phyloP scores from a whole-genome alignment of 768 basidiomycete genomes.

The Pleurotus salmoneostramineus region DNA sequence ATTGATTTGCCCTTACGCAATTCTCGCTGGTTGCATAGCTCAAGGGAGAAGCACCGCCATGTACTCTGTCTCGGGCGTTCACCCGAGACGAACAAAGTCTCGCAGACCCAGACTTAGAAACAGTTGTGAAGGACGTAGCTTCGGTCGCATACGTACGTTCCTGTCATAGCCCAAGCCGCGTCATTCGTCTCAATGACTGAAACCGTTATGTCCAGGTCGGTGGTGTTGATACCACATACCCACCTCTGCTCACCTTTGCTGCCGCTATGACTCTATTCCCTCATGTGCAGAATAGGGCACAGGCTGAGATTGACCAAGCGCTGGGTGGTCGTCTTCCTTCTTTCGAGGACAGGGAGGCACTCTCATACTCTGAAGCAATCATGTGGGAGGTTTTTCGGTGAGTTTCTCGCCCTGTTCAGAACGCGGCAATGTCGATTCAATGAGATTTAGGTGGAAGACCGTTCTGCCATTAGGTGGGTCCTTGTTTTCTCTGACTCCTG shows the following conservation, averaged over 20 bases:
- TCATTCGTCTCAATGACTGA: neutral
- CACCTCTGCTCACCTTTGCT: conserved; percentile 18
- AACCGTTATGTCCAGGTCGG: conserved; percentile 12
- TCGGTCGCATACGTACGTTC: too few species aligned
- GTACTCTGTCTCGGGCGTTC: too few species aligned
- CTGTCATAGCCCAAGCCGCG: neutral
- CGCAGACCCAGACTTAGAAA: too few species aligned
- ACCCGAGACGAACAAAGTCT: too few species aligned
- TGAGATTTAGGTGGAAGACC: conserved; percentile 16
- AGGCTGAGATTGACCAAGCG: conserved; percentile 22
- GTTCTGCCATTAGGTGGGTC: conserved; percentile 19
- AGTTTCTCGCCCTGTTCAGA: neutral
- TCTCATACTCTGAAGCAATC: conserved; percentile 20
- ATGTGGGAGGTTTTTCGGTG: conserved; percentile 16
- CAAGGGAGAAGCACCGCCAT: too few species aligned
- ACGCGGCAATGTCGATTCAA: neutral
- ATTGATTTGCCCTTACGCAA: too few species aligned
- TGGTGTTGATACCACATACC: conserved; percentile 22
- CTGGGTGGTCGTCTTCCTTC: conserved; percentile 21
- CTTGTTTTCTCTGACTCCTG: neutral
- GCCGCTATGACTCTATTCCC: conserved; percentile 26
- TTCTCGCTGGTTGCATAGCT: too few species aligned
- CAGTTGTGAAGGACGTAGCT: too few species aligned
- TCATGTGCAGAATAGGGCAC: conserved; percentile 22
- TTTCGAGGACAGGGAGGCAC: conserved; percentile 14